Base-by-base conservation (phyloP, 1,284 basidiomycete genomes). In the Cutaneotrichosporon cyanovorans region DNA sequence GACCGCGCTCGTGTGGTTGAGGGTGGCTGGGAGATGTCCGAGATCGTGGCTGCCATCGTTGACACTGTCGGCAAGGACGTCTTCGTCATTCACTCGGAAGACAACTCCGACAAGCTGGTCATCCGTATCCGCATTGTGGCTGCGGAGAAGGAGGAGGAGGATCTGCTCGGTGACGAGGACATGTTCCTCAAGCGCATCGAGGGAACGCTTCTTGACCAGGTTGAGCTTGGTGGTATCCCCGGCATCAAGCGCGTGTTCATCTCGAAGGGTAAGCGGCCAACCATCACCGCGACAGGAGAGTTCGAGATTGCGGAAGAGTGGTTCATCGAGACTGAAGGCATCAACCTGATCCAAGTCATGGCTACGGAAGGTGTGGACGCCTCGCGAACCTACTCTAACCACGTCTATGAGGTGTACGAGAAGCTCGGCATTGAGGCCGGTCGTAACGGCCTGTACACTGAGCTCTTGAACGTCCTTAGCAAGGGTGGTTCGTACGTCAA, bases 401-500 rank as follows among this genome's bases (percentile, higher is more conserved):
- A 85, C 72, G 95, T 90, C 69, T 86, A 91, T 48, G 95, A 99
- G 72, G 78, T 97, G 44, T 92, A 91, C 79, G 79, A 89, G 56
- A 89, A 93, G n/a, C 79, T 99, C 43, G 95, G 95, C 64, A 97
- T 99, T 63, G 95, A 99, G 73, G 95, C 92, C 16, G 92, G 90
- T 15, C 84, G 95, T 12, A 87, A 82, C 33, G 89, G 91, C 12
- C 84, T 99, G 59, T 83, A 95, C 77, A 87, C 80, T 73, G 95
- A 99, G 70, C 73, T 97, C 50, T 83, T 89, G 61, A 79, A 81
- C 50, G 93, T 97, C 66, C 95, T 99, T 73, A 91, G 96, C 73
- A 96, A 96, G 74, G 95, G 96, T 68, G 95, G 93, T 78, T 97
- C 93, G 16, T 96, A 97, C 66, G 93, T 99, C 76, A 98, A 99